Evolutionary conservation across 768 basidiomycete genomes (phyloP).

Genomic region (Lanmaoa rubissima): DNA sequence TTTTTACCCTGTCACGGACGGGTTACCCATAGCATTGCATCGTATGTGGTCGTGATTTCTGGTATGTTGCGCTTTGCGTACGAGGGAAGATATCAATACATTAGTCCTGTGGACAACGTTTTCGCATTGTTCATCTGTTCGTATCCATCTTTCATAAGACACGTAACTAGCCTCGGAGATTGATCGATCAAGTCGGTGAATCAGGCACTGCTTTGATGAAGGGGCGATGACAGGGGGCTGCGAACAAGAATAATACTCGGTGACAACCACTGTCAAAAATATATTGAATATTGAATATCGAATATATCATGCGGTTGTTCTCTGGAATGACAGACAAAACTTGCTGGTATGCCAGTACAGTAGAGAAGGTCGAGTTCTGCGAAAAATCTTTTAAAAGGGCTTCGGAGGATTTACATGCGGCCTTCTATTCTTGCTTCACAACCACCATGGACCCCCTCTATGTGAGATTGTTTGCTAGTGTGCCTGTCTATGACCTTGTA

Average conservation of each 20-base stretch:
- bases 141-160: background rate
- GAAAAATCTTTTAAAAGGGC: too few relatives aligned
- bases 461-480: slow-evolving; percentile 8
- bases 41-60: slow-evolving; percentile 27
- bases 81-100: slow-evolving; percentile 12
- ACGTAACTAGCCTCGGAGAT: background rate
- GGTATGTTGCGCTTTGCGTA: slow-evolving; percentile 26
- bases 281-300: too few relatives aligned
- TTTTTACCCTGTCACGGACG: slow-evolving; percentile 2
- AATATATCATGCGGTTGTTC: too few relatives aligned
- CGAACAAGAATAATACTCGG: too few relatives aligned
- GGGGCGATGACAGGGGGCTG: too few relatives aligned
- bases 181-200: too few relatives aligned
- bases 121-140: background rate
- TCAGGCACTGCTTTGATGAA: too few relatives aligned
- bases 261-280: too few relatives aligned
- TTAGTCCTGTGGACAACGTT: slow-evolving; percentile 17
- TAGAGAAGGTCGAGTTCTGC: too few relatives aligned
- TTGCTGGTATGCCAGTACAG: too few relatives aligned
- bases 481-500: slow-evolving; percentile 24
- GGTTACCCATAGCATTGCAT: slow-evolving; percentile 10
- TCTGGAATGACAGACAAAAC: too few relatives aligned
- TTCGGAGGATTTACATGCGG: too few relatives aligned
- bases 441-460: background rate
- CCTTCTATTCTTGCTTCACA: background rate